Percentiles rank a stretch among this genome's conserved stretches.
Conservation (phyloP, 2,329 filamentous ascomycete species). For the Fusarium pseudograminearum region DNA sequence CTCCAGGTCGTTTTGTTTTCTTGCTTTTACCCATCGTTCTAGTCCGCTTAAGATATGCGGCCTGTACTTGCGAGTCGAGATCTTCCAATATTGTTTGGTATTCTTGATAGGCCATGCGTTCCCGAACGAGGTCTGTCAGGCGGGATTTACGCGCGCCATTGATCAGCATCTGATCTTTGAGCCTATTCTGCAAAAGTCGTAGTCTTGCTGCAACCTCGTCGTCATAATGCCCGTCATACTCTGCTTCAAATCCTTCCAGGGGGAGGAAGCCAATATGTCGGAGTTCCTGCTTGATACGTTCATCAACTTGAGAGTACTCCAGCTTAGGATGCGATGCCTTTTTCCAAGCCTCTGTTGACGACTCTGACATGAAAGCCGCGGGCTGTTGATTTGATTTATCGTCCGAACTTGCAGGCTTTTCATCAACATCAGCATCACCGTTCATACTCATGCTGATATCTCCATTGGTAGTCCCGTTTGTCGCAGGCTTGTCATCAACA, state of each 20-base stretch:
- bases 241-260: conserved; percentile 71
- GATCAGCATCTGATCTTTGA: conserved; percentile 84
- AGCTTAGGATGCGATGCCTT: conserved; percentile 79
- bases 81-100: conserved; percentile 98
- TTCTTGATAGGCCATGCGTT: conserved; percentile 95
- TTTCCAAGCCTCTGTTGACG: conserved; percentile 81
- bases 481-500: conserved; percentile 68
- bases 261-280: conserved; percentile 90
- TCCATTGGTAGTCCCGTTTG: conserved; percentile 65
- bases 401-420: conserved; percentile 51
- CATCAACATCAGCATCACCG: conserved; percentile 58
- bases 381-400: conserved; percentile 66
- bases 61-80: conserved; percentile 92
- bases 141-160: conserved; percentile 93
- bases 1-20: conserved; percentile 85
- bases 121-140: conserved; percentile 86
- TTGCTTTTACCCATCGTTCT: conserved; percentile 94
- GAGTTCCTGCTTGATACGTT: conserved; percentile 90
- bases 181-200: conserved; percentile 83
- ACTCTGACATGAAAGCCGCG: conserved; percentile 84
- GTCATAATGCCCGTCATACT: conserved; percentile 91
- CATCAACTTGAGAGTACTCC: conserved; percentile 88
- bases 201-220: conserved; percentile 94
- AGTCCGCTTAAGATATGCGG: conserved; percentile 94
- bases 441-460: conserved; percentile 68